phyloP scores from a whole-genome alignment of 2,329 filamentous ascomycete genomes.

The Aspergillus aculeatinus region DNA sequence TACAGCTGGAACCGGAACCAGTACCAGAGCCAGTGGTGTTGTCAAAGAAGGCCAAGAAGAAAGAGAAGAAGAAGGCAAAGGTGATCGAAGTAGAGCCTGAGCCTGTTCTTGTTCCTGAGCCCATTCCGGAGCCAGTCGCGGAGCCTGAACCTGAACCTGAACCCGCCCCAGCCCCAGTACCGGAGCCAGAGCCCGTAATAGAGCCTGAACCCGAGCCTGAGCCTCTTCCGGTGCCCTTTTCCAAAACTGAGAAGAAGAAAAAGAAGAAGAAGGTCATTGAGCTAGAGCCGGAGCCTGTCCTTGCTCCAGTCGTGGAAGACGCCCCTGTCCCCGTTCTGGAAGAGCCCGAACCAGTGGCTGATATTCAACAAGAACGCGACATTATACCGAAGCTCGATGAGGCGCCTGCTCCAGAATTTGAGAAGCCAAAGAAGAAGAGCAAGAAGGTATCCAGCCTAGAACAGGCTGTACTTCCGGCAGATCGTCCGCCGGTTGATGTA shows the following conservation, averaged over 20 bases:
- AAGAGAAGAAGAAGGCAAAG: constrained; percentile 18
- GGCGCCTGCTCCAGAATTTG: constrained; percentile 25
- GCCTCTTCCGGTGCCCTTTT: constrained; percentile 22
- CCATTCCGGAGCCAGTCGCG: constrained; percentile 33
- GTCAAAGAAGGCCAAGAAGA: constrained; percentile 24
- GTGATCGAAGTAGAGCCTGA: constrained; percentile 17
- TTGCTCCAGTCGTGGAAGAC: constrained; percentile 29
- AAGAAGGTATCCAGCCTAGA: constrained; percentile 30
- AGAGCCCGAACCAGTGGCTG: constrained; percentile 23
- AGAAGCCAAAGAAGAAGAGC: constrained; percentile 35
- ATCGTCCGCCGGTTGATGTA: constrained; percentile 33
- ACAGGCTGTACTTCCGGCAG: constrained; percentile 37
- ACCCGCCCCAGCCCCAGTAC: constrained; percentile 23
- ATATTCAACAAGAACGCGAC: constrained; percentile 15
- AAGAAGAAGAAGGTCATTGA: constrained; percentile 18
- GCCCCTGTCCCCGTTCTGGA: constrained; percentile 19
- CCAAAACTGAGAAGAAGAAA: constrained; percentile 21
- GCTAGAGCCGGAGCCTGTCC: constrained; percentile 23
- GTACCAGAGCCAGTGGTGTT: constrained; percentile 39
- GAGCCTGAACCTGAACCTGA: constrained; percentile 16
- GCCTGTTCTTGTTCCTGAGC: constrained; percentile 23
- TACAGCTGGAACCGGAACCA: constrained; percentile 19
- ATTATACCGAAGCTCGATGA: constrained; percentile 25
- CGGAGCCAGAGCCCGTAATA: constrained; percentile 37
- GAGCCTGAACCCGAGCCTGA: constrained; percentile 29